Evolutionary conservation across 441 rosid species (phyloP).

Genomic region (Flueggea neowawraea): DNA sequence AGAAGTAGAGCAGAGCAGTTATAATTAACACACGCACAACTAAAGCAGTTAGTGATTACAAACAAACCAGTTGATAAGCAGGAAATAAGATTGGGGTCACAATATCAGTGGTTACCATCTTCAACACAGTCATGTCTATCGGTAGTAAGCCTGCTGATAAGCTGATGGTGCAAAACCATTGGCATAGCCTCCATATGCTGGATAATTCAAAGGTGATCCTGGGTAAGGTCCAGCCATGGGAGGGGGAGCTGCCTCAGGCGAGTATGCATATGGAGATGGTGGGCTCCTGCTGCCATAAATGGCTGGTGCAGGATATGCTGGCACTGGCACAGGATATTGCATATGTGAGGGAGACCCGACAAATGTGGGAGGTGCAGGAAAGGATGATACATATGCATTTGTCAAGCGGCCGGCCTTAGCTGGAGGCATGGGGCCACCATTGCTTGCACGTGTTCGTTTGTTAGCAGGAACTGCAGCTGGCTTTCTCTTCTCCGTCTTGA

Average conservation of each 20-base stretch:
- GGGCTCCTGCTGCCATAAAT: constrained; percentile 83
- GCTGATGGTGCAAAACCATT: constrained; percentile 77
- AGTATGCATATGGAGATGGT: constrained; percentile 69
- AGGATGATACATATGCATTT: constrained; percentile 93
- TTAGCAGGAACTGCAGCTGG: constrained; percentile 84
- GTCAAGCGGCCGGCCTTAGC: constrained; percentile 95
- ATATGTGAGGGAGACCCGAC: constrained; percentile 80
- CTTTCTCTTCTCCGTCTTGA: constrained; percentile 83
- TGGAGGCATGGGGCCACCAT: constrained; percentile 97
- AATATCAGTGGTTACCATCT: constrained; percentile 90
- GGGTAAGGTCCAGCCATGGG: constrained; percentile 58
- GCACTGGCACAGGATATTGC: constrained; percentile 58
- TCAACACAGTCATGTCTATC: constrained; percentile 66
- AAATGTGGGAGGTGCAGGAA: constrained; percentile 68
- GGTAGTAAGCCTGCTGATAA: constrained; percentile 97
- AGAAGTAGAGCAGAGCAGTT: constrained; percentile 32
- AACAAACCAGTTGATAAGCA: constrained; percentile 45
- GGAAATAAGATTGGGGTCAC: constrained; percentile 53
- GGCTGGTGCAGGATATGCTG: constrained; percentile 64
- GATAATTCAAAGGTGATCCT: constrained; percentile 71
- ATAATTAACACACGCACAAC: constrained; percentile 65
- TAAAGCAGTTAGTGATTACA: constrained; percentile 69
- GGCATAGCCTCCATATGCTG: constrained; percentile 71
- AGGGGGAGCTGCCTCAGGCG: constrained; percentile 73
- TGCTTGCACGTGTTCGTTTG: constrained; percentile 88